Conservation (phyloP, 345 rosid genomes). For the Hibiscus trionum region DNA sequence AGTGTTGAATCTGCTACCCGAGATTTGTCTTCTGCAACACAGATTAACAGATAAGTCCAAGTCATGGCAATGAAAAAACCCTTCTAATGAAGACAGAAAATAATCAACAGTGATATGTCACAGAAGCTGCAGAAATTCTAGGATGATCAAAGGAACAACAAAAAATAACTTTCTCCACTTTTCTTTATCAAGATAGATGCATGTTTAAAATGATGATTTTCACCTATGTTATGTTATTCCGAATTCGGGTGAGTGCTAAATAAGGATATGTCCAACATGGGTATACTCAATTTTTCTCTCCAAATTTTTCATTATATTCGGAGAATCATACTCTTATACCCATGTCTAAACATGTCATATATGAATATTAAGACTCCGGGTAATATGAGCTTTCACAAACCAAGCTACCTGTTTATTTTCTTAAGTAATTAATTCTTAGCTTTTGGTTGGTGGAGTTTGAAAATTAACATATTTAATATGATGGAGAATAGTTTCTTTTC, state of each 20-base stretch:
- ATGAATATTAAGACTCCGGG: neutral
- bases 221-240: neutral
- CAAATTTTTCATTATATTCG: neutral
- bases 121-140: neutral
- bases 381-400: neutral
- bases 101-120: neutral
- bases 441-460: too few species aligned
- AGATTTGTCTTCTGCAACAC: constrained; percentile 46
- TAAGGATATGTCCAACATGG: neutral
- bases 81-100: neutral
- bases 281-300: neutral
- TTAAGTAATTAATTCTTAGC: neutral
- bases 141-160: neutral
- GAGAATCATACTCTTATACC: neutral
- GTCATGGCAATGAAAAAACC: neutral
- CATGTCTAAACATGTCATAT: neutral
- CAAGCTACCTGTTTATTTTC: neutral
- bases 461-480: too few species aligned
- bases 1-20: constrained; percentile 35
- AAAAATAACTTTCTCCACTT: neutral
- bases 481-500: neutral
- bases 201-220: neutral
- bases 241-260: neutral
- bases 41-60: neutral
- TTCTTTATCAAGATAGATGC: neutral